phyloP scores from a whole-genome alignment of 1,284 basidiomycete genomes.

The Ustilago curta region DNA sequence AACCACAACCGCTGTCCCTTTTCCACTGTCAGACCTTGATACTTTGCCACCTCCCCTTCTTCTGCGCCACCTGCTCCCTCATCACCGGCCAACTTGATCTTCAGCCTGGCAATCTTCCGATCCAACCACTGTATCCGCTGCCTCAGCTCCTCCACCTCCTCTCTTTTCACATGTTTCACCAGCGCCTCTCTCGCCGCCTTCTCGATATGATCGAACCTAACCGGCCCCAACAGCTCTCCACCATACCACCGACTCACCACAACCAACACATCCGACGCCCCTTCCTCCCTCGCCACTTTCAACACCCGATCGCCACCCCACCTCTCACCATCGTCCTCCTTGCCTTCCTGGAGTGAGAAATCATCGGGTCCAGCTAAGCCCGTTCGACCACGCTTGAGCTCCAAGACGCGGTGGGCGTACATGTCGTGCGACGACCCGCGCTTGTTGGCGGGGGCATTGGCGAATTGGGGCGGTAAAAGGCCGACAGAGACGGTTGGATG shows the following conservation, averaged over 20 bases:
- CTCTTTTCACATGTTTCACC: conserved; percentile 75
- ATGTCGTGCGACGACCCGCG: conserved; percentile 65
- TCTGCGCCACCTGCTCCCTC: background rate
- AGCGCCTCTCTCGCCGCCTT: conserved; percentile 80
- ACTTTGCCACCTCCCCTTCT: conserved; percentile 12
- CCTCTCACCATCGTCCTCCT: conserved; percentile 66
- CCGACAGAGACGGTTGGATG: conserved; percentile 58
- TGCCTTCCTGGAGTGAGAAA: conserved; percentile 59
- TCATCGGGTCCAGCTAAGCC: conserved; percentile 63
- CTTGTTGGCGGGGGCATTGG: conserved; percentile 45
- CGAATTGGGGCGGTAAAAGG: conserved; percentile 58
- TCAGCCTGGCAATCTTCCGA: conserved; percentile 20
- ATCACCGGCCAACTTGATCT: background rate
- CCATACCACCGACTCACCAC: conserved; percentile 76
- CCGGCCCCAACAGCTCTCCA: conserved; percentile 78
- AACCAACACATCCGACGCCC: conserved; percentile 63
- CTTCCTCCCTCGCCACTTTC: conserved; percentile 54
- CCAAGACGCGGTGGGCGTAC: conserved; percentile 62
- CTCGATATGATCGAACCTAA: conserved; percentile 82
- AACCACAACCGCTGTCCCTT: conserved; percentile 51
- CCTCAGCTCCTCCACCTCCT: conserved; percentile 66
- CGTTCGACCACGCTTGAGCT: conserved; percentile 59
- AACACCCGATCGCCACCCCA: conserved; percentile 62
- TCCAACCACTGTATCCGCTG: conserved; percentile 53
- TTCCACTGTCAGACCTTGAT: conserved; percentile 49